Evolutionary conservation across 2,329 filamentous ascomycete genomes (phyloP).

Genomic region (Cordyceps javanica): DNA sequence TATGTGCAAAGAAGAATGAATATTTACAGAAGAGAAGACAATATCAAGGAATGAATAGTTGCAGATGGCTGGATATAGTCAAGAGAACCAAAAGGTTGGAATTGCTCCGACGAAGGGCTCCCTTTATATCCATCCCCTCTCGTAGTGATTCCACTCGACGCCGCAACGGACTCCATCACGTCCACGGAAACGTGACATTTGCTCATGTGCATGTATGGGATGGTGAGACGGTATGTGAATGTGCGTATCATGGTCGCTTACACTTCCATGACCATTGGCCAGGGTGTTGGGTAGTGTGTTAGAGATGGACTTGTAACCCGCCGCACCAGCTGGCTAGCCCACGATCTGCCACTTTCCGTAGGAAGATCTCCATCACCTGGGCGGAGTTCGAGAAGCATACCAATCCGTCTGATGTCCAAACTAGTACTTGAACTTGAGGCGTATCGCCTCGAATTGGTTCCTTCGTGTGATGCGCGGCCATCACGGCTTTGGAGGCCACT

Average conservation of each 20-base stretch:
- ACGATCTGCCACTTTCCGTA: too few species aligned
- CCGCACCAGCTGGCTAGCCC: neutral
- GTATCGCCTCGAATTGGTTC: neutral
- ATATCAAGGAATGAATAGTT: neutral
- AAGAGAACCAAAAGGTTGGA: neutral
- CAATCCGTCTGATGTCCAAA: neutral
- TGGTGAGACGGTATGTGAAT: neutral
- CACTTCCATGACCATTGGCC: neutral
- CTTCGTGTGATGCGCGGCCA: neutral
- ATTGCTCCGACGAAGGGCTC: neutral
- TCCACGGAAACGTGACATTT: slow-evolving; percentile 5
- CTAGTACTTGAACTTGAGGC: neutral
- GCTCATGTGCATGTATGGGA: neutral
- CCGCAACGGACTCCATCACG: neutral
- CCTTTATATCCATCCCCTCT: neutral
- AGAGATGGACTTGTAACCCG: neutral
- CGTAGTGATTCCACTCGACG: neutral
- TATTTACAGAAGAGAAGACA: neutral
- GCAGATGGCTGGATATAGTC: neutral
- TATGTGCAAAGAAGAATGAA: neutral
- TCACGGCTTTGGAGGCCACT: slow-evolving; percentile 1
- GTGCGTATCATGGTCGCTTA: slow-evolving; percentile 1
- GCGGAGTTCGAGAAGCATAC: neutral
- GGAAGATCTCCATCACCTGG: neutral
- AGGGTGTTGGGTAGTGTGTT: neutral